Evolutionary conservation across 805 yeast genomes (phyloP).

Genomic region (Schwanniomyces vanrijiae): DNA sequence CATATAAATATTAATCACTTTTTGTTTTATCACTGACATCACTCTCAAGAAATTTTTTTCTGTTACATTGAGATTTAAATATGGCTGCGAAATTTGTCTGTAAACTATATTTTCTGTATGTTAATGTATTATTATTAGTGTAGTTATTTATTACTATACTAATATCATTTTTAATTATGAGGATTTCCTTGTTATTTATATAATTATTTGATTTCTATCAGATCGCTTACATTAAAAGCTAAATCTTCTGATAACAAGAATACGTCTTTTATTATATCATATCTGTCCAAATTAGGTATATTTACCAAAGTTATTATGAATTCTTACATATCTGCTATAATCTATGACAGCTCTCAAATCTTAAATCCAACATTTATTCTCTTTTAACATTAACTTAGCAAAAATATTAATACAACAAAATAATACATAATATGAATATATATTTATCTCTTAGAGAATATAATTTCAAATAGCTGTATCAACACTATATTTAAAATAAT

Average conservation of each 20-base stretch:
- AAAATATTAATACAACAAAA: not conserved
- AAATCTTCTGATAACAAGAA: too few species aligned
- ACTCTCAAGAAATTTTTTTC: conserved; percentile 19
- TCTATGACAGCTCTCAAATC: not conserved
- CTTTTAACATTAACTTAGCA: not conserved
- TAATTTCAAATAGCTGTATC: not conserved
- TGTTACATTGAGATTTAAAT: not conserved
- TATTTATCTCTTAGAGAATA: not conserved
- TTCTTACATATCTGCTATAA: not conserved
- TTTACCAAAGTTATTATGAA: not conserved
- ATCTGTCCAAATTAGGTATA: not conserved
- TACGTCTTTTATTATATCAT: not conserved
- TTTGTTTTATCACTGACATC: conserved; percentile 46
- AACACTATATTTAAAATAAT: not conserved
- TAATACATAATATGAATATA: not conserved
- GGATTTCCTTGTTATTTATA: too few species aligned
- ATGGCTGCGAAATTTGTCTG: not conserved
- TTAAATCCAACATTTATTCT: not conserved
- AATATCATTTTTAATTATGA: too few species aligned
- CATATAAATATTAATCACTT: conserved; percentile 37
- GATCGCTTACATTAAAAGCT: too few species aligned
- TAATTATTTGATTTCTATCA: too few species aligned
- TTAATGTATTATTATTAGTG: too few species aligned
- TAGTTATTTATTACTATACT: too few species aligned
- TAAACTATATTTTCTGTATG: too few species aligned